A percentile compares a stretch with the other conserved stretches of the same genome.
Evolutionary conservation across 1,284 basidiomycete species (phyloP).

Genomic region (Takashimella tepidaria): DNA sequence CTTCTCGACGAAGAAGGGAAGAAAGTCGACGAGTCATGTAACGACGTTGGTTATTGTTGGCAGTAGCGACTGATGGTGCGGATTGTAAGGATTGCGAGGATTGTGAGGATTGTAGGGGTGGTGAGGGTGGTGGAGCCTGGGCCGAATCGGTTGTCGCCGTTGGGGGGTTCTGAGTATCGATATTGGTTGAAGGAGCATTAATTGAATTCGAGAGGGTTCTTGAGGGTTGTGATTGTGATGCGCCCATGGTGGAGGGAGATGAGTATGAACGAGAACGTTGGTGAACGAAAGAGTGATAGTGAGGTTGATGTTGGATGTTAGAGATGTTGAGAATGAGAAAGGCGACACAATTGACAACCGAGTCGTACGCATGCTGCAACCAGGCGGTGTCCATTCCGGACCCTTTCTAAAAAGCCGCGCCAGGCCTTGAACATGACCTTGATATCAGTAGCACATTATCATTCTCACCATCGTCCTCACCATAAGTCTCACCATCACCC

Average conservation of each 20-base stretch:
- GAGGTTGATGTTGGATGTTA: too few relatives aligned
- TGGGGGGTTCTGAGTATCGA: background rate
- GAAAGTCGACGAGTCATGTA: conserved; percentile 4
- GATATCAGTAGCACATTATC: too few relatives aligned
- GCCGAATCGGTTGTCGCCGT: background rate
- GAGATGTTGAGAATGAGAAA: background rate
- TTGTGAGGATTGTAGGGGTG: too few relatives aligned
- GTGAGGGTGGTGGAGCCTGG: background rate
- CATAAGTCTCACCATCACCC: too few relatives aligned
- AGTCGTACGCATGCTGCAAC: too few relatives aligned
- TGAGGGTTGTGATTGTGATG: conserved; percentile 23
- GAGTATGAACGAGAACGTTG: background rate
- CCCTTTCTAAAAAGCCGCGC: too few relatives aligned
- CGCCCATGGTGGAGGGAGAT: conserved; percentile 17
- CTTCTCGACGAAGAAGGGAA: conserved; percentile 5
- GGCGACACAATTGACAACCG: background rate
- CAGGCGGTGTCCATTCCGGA: too few relatives aligned
- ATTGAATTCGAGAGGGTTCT: conserved; percentile 2
- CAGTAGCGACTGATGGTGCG: background rate
- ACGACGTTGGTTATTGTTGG: conserved; percentile 3
- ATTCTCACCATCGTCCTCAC: too few relatives aligned
- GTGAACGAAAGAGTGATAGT: background rate
- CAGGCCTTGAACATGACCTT: too few relatives aligned
- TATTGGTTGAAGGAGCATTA: conserved; percentile 6
- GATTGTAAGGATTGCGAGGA: too few relatives aligned